phyloP scores from a whole-genome alignment of 352 stramenopile genomes.

The Pseudoperonospora humuli region DNA sequence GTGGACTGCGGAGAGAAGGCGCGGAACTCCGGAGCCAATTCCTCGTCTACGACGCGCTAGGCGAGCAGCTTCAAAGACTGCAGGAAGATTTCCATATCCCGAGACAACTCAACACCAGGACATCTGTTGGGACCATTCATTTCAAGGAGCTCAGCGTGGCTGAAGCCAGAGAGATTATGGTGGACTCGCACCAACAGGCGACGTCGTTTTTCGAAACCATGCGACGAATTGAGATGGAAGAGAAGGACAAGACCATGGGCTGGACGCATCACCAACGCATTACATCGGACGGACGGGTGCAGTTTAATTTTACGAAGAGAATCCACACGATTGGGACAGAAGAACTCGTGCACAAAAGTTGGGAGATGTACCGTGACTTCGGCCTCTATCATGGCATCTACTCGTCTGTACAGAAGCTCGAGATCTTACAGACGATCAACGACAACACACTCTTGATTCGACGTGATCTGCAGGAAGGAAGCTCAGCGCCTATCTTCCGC shows the following conservation, averaged over 20 bases:
- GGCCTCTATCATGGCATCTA: constrained; percentile 73
- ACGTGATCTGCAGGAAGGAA: constrained; percentile 59
- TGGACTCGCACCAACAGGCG: constrained; percentile 60
- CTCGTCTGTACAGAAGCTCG: constrained; percentile 65
- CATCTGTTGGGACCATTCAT: constrained; percentile 54
- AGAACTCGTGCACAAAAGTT: constrained; percentile 68
- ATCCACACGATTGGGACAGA: constrained; percentile 50
- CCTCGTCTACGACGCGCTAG: constrained; percentile 51
- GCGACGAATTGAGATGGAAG: constrained; percentile 14
- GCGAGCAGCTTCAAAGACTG: constrained; percentile 64
- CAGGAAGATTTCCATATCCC: constrained; percentile 56
- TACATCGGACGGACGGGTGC: constrained; percentile 48
- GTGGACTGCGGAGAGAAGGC: constrained; percentile 34
- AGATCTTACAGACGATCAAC: constrained; percentile 71
- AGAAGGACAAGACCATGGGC: constrained; percentile 63
- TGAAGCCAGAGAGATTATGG: constrained; percentile 54
- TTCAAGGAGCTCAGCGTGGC: constrained; percentile 40
- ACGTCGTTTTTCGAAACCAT: constrained; percentile 68
- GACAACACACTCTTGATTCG: constrained; percentile 72
- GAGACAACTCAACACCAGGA: constrained; percentile 21
- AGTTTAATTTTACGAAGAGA: constrained; percentile 79
- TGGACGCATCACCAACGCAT: constrained; percentile 72
- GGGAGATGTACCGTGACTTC: constrained; percentile 77
- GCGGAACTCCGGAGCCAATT: constrained; percentile 43
- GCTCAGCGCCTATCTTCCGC: constrained; percentile 54